Conservation (phyloP, 768 basidiomycete species). For the Tricholoma saponaceum region DNA sequence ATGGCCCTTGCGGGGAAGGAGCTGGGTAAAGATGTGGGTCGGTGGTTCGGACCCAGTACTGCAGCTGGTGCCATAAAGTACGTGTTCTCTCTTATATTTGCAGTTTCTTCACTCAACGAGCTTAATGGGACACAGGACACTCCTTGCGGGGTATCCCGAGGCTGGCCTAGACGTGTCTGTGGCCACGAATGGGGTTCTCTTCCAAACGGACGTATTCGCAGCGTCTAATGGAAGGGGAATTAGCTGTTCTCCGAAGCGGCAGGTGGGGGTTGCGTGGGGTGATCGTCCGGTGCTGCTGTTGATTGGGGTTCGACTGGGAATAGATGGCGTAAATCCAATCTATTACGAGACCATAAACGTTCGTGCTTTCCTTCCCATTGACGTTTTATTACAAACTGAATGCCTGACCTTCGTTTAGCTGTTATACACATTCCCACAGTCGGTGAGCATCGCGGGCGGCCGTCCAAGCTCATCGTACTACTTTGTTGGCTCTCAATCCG, state of each 20-base stretch:
- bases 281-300: conserved; percentile 81
- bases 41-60: conserved; percentile 97
- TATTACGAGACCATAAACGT: conserved; percentile 79
- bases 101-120: background rate
- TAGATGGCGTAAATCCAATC: conserved; percentile 93
- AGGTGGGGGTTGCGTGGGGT: conserved; percentile 57
- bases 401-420: conserved; percentile 38
- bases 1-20: conserved; percentile 96
- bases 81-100: conserved; percentile 13
- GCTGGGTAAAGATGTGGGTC: conserved; percentile 90
- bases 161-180: conserved; percentile 78
- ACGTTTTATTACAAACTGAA: background rate
- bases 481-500: conserved; percentile 90
- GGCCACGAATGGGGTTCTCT: conserved; percentile 79
- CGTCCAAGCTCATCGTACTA: conserved; percentile 97
- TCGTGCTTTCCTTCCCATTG: conserved; percentile 1
- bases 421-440: conserved; percentile 91
- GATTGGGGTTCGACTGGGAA: conserved; percentile 82
- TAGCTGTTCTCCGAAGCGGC: conserved; percentile 25
- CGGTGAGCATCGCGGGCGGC: conserved; percentile 94
- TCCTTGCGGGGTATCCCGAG: conserved; percentile 76
- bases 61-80: conserved; percentile 95
- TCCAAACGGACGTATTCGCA: conserved; percentile 79
- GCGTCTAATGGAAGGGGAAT: conserved; percentile 51
- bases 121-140: conserved; percentile 43